Evolutionary conservation across 78 protist species (phyloP).

Genomic region (Pigoraptor vietnamica): DNA sequence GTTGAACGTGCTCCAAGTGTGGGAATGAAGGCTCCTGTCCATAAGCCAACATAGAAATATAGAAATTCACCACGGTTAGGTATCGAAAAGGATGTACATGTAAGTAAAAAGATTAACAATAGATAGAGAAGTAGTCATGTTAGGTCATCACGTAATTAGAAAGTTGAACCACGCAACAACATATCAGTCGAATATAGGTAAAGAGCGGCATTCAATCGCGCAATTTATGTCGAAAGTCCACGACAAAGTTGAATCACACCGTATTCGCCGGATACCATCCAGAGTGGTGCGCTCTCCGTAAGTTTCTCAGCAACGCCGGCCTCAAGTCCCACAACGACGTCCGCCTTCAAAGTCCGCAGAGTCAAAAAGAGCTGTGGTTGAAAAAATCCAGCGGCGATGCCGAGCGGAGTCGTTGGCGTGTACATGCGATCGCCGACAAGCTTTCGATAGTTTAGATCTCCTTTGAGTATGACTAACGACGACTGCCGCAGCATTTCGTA

Average conservation of each 20-base stretch:
- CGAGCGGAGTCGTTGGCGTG: not conserved
- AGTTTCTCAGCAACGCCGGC: not conserved
- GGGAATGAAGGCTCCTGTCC: no score
- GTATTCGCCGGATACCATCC: not conserved
- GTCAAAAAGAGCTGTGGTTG: not conserved
- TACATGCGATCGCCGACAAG: not conserved
- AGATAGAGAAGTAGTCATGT: no score
- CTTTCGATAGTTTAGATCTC: constrained; percentile 5
- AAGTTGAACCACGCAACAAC: no score
- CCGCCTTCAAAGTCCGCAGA: constrained; percentile 6
- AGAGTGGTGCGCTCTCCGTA: not conserved
- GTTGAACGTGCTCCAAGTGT: no score
- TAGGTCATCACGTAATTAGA: no score
- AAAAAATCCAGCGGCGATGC: not conserved
- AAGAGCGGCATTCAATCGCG: no score
- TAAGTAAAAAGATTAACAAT: no score
- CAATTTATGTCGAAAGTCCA: no score
- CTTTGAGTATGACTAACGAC: not conserved
- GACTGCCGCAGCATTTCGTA: not conserved
- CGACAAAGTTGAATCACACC: not conserved
- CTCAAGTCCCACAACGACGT: not conserved
- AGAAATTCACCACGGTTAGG: no score
- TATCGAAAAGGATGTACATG: no score
- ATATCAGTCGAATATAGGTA: no score
- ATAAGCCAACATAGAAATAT: no score